Conservation (phyloP, 2,329 filamentous ascomycete genomes). For the Botrytis porri region DNA sequence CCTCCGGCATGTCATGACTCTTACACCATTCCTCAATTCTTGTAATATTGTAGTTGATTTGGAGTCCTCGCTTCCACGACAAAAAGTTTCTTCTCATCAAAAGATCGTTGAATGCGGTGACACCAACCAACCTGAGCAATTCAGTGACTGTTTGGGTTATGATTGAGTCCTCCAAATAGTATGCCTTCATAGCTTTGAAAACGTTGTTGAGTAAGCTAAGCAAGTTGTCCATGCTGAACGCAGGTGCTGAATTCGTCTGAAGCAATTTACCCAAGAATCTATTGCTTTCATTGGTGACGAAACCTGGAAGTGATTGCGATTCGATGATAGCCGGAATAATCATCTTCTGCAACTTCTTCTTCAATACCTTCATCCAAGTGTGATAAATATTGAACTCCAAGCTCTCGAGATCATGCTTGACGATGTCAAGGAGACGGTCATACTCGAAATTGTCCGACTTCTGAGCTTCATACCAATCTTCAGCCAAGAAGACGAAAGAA, state of each 20-base stretch:
- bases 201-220: constrained; percentile 94
- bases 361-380: constrained; percentile 99
- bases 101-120: constrained; percentile 97
- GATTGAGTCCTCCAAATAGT: constrained; percentile 94
- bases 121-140: constrained; percentile 85
- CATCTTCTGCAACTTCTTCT: constrained; percentile 99
- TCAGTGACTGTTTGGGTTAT: constrained; percentile 95
- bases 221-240: constrained; percentile 99
- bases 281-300: constrained; percentile 98
- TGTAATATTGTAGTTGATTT: constrained; percentile 99
- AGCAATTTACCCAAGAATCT: constrained; percentile 96
- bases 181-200: constrained; percentile 98
- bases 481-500: constrained; percentile 96
- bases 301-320: constrained; percentile 94
- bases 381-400: constrained; percentile 99
- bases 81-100: constrained; percentile 98
- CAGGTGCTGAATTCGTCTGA: constrained; percentile 82
- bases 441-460: constrained; percentile 99
- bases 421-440: constrained; percentile 93
- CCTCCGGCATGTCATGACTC: constrained; percentile 99
- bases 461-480: constrained; percentile 99
- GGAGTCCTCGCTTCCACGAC: constrained; percentile 97
- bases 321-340: constrained; percentile 99
- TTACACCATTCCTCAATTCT: constrained; percentile 99
- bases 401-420: constrained; percentile 97